phyloP scores from a whole-genome alignment of 1,284 basidiomycete species.

The Amylostereum areolatum region DNA sequence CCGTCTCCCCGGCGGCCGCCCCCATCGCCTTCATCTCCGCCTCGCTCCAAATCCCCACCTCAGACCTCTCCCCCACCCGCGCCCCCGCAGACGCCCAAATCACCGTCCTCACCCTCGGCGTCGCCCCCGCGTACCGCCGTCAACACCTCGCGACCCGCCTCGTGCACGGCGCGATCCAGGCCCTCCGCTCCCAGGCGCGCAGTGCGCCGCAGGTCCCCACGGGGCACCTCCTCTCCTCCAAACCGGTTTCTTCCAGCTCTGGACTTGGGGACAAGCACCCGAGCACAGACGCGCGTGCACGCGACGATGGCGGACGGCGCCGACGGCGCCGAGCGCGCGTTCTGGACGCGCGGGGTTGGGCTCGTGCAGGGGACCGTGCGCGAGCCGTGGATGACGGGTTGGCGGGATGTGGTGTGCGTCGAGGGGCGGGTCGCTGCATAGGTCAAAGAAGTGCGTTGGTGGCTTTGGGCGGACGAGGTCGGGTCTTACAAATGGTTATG shows the following conservation, averaged over 20 bases:
- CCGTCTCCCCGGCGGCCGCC: constrained; percentile 4
- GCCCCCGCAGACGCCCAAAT: constrained; percentile 15
- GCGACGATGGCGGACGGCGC: neutral
- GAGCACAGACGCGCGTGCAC: neutral
- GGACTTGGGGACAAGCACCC: neutral
- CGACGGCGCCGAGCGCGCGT: constrained; percentile 2
- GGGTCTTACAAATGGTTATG: constrained; percentile 6
- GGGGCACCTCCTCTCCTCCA: neutral
- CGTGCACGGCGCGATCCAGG: constrained; percentile 28
- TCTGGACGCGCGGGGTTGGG: constrained; percentile 9
- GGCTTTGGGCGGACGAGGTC: constrained; percentile 7
- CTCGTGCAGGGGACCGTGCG: constrained; percentile 3
- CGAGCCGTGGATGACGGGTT: neutral
- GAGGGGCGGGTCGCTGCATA: neutral
- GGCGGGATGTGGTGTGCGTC: neutral
- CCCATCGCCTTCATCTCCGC: constrained; percentile 49
- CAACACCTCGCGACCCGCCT: constrained; percentile 45
- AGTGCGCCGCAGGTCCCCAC: neutral
- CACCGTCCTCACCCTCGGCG: constrained; percentile 55
- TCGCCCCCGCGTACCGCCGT: constrained; percentile 40
- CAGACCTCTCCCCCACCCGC: constrained; percentile 10
- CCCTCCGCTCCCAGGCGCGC: constrained; percentile 7
- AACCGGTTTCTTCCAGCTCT: neutral
- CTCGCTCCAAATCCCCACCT: constrained; percentile 23
- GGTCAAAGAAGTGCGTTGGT: constrained; percentile 5